Evolutionary conservation across 169 alveolate genomes (phyloP).

Genomic region (Plasmodium cynomolgi): DNA sequence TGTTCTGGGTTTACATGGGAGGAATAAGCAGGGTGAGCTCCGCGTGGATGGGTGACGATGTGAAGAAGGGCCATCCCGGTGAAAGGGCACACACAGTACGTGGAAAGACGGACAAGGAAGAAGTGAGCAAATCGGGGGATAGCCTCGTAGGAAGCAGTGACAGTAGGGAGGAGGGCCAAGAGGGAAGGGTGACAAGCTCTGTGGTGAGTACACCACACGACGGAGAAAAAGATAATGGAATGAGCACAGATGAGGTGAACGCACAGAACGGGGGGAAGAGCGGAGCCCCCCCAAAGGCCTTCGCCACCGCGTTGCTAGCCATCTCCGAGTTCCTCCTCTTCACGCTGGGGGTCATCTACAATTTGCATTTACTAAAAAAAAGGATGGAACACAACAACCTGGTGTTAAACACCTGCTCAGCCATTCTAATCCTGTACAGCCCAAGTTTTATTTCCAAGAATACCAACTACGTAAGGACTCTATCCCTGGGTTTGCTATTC

Average conservation of each 20-base stretch:
- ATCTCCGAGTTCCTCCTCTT: constrained; percentile 46
- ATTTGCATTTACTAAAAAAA: constrained; percentile 38
- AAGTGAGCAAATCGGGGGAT: neutral
- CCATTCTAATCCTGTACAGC: constrained; percentile 57
- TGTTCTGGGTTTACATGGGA: constrained; percentile 29
- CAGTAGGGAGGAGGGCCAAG: neutral
- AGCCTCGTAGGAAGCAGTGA: neutral
- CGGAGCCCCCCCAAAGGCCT: neutral
- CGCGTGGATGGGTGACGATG: neutral
- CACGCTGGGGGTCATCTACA: constrained; percentile 56
- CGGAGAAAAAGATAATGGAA: neutral
- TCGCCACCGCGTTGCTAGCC: neutral
- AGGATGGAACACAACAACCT: constrained; percentile 9
- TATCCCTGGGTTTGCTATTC: constrained; percentile 57
- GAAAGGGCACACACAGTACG: neutral
- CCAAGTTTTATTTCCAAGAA: constrained; percentile 46
- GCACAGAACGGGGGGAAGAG: neutral
- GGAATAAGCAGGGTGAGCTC: neutral
- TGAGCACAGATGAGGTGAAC: neutral
- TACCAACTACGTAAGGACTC: constrained; percentile 20
- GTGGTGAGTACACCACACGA: neutral
- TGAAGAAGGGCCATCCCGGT: neutral
- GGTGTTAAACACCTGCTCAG: constrained; percentile 29
- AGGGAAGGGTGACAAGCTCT: neutral
- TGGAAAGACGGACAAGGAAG: neutral